Evolutionary conservation across 768 basidiomycete genomes (phyloP).

Genomic region (Tulasnella sp.): DNA sequence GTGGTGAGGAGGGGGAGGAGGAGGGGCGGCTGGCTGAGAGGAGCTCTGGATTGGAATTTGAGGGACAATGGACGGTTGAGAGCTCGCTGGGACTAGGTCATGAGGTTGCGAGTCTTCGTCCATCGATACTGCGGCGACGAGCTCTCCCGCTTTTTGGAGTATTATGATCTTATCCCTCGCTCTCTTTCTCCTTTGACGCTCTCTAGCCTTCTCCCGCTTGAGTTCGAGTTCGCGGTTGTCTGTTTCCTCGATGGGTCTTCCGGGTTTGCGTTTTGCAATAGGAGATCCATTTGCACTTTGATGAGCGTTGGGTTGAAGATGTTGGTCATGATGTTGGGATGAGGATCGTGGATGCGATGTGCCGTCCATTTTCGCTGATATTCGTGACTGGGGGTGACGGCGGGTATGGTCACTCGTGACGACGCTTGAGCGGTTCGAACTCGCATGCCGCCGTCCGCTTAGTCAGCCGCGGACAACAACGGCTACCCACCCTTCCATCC

Average conservation of each 20-base stretch:
- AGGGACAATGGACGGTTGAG: background rate
- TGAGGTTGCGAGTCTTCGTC: background rate
- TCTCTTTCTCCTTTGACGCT: conserved; percentile 72
- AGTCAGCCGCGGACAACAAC: background rate
- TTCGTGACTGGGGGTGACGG: background rate
- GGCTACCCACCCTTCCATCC: too few species aligned
- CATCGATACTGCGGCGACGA: background rate
- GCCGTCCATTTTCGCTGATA: background rate
- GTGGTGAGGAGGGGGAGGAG: background rate
- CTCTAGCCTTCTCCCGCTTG: conserved; percentile 68
- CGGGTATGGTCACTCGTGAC: background rate
- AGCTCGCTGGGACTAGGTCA: background rate
- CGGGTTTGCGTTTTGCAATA: background rate
- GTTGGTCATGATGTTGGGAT: background rate
- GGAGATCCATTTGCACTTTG: background rate
- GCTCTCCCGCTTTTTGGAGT: conserved; percentile 29
- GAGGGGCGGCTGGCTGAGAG: background rate
- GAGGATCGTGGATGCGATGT: background rate
- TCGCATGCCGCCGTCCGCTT: background rate
- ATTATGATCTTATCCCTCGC: conserved; percentile 34
- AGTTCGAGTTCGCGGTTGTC: conserved; percentile 12
- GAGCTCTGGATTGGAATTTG: background rate
- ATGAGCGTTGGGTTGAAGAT: background rate
- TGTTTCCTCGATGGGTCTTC: background rate
- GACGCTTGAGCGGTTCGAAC: background rate